Conservation (phyloP, 495 filamentous ascomycete species). For the Parachaetomium inaequale region DNA sequence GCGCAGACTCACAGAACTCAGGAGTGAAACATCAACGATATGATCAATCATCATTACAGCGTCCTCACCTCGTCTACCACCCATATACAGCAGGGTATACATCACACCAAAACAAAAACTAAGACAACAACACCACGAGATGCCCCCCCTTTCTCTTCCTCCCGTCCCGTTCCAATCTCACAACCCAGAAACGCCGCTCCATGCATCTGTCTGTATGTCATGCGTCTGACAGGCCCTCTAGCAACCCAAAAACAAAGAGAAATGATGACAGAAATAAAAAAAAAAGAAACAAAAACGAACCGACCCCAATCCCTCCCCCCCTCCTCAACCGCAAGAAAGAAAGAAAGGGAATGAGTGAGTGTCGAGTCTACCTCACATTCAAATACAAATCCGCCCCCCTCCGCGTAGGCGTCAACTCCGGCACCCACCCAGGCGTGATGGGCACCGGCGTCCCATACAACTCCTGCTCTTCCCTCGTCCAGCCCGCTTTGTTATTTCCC, state of each 20-base stretch:
- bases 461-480: background rate
- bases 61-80: background rate
- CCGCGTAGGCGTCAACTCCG: slow-evolving; percentile 47
- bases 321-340: background rate
- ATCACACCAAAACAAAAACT: background rate
- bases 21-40: too few relatives aligned
- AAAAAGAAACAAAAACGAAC: background rate
- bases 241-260: background rate
- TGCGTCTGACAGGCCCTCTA: background rate
- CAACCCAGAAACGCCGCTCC: background rate
- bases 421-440: slow-evolving; percentile 49
- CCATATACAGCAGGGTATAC: background rate
- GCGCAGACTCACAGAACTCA: too few relatives aligned
- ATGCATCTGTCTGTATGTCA: background rate
- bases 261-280: slow-evolving; percentile 4
- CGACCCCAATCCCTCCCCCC: background rate
- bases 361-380: slow-evolving; percentile 35
- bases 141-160: background rate
- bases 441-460: slow-evolving; percentile 37
- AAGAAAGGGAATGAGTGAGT: background rate
- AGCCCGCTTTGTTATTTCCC: background rate
- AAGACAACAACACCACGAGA: background rate
- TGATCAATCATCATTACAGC: background rate
- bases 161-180: background rate
- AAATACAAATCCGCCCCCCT: slow-evolving; percentile 45